phyloP scores from a whole-genome alignment of 2,329 filamentous ascomycete genomes.

The Fusarium keratoplasticum region DNA sequence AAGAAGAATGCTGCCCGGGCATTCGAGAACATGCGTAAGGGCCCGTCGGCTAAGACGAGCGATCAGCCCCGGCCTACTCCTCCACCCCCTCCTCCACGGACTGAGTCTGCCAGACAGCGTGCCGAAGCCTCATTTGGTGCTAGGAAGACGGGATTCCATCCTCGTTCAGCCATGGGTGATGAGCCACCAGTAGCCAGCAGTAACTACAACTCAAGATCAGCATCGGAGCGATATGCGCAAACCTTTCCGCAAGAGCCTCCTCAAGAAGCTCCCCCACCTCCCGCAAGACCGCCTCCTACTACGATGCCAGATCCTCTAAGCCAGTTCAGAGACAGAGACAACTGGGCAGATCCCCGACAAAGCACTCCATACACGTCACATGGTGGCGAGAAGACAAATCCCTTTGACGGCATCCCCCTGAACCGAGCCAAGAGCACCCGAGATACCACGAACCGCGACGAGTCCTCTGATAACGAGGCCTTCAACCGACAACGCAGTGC shows the following conservation, averaged over 20 bases:
- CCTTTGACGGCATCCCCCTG: constrained; percentile 62
- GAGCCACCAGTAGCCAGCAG: constrained; percentile 63
- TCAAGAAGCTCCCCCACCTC: constrained; percentile 25
- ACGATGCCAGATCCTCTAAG: constrained; percentile 60
- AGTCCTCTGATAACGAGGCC: constrained; percentile 33
- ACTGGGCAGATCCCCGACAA: constrained; percentile 61
- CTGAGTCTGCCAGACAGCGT: constrained; percentile 65
- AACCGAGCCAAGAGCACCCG: constrained; percentile 61
- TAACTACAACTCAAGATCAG: constrained; percentile 60
- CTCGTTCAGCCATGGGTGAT: constrained; percentile 62
- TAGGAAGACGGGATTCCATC: constrained; percentile 62
- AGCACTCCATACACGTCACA: constrained; percentile 68
- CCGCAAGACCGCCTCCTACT: constrained; percentile 31
- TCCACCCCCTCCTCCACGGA: constrained; percentile 58
- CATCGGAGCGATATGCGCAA: constrained; percentile 39
- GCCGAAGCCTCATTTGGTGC: constrained; percentile 67
- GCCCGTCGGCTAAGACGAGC: constrained; percentile 42
- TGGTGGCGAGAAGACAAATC: constrained; percentile 69
- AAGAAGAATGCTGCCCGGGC: constrained; percentile 56
- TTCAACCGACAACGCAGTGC: constrained; percentile 47
- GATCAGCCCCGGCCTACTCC: constrained; percentile 47
- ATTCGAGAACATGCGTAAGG: constrained; percentile 58
- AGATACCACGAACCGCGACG: constrained; percentile 47
- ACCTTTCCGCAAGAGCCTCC: constrained; percentile 19
- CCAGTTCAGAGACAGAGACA: constrained; percentile 57